phyloP scores from a whole-genome alignment of 2,329 filamentous ascomycete genomes.

The Blastomyces parvus region DNA sequence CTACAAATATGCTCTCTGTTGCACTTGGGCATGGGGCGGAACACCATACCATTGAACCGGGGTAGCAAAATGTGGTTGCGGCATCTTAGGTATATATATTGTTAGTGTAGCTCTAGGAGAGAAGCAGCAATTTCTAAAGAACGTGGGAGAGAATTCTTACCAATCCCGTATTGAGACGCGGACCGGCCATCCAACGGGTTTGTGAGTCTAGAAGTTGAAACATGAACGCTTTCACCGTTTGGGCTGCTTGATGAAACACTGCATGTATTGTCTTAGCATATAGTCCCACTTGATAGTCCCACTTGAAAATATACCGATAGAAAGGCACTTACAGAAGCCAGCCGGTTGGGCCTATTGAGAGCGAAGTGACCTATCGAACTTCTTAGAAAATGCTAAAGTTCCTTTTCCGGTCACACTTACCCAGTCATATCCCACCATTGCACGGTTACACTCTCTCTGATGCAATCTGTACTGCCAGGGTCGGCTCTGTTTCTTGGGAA shows the following conservation, averaged over 20 bases:
- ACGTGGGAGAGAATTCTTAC: background rate
- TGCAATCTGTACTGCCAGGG: constrained; percentile 12
- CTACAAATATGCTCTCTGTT: constrained; percentile 26
- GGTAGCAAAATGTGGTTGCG: constrained; percentile 17
- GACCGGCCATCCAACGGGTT: background rate
- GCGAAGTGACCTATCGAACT: constrained; percentile 25
- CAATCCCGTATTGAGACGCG: background rate
- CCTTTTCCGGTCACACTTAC: constrained; percentile 8
- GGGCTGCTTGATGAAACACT: background rate
- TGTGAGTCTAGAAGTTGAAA: background rate
- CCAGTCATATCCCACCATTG: constrained; percentile 11
- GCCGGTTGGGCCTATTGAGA: constrained; percentile 30
- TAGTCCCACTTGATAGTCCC: too few relatives aligned
- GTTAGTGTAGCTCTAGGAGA: background rate
- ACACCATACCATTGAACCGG: constrained; percentile 27
- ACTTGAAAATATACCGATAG: background rate
- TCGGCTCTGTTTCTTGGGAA: constrained; percentile 3
- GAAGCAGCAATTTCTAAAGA: background rate
- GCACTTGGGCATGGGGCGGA: constrained; percentile 27
- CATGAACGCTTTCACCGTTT: background rate
- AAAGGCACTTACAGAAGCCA: constrained; percentile 24
- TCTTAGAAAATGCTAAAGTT: background rate
- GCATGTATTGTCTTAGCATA: background rate
- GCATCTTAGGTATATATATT: background rate
- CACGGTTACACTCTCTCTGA: background rate